Conservation (phyloP, 1,139 yeast species). For the Saccharomycopsis crataegensis region DNA sequence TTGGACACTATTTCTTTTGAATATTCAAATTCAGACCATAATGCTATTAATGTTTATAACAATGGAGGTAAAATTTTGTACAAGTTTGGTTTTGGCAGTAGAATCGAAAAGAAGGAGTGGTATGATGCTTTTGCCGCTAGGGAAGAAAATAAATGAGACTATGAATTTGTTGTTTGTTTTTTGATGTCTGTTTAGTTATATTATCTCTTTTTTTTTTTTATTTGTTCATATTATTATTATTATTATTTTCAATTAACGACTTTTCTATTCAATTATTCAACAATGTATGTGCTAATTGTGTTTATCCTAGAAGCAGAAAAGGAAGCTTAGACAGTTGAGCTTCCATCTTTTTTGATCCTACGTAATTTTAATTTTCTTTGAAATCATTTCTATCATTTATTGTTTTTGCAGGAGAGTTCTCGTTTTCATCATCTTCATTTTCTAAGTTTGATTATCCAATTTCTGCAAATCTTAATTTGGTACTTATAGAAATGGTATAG, state of each 20-base stretch:
- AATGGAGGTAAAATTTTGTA: slow-evolving; percentile 16
- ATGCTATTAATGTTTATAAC: slow-evolving; percentile 16
- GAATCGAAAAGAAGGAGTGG: slow-evolving; percentile 16
- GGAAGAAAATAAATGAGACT: background rate
- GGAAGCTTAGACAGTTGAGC: too few species aligned
- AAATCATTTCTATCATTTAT: background rate
- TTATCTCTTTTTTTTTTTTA: background rate
- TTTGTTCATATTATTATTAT: background rate
- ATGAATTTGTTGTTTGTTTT: background rate
- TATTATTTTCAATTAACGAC: background rate
- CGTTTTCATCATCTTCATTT: background rate
- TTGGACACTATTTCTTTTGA: slow-evolving; percentile 10
- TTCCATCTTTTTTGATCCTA: too few species aligned
- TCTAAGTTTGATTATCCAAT: background rate
- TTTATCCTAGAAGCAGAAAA: background rate
- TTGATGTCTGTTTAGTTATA: background rate
- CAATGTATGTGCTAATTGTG: background rate
- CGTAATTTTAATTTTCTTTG: too few species aligned
- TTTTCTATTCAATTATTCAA: background rate
- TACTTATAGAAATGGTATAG: background rate
- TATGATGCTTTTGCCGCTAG: slow-evolving; percentile 5
- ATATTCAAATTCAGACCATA: slow-evolving; percentile 18
- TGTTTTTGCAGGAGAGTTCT: background rate
- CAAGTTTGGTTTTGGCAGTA: slow-evolving; percentile 13
- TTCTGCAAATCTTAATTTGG: slow-evolving; percentile 1